A percentile compares a stretch with the other conserved stretches of the same genome.
These are phyloP conservation scores for Limtongia smithiae DNA, from an alignment of 805 yeast genomes.

Conservation along the genomic window DNA sequence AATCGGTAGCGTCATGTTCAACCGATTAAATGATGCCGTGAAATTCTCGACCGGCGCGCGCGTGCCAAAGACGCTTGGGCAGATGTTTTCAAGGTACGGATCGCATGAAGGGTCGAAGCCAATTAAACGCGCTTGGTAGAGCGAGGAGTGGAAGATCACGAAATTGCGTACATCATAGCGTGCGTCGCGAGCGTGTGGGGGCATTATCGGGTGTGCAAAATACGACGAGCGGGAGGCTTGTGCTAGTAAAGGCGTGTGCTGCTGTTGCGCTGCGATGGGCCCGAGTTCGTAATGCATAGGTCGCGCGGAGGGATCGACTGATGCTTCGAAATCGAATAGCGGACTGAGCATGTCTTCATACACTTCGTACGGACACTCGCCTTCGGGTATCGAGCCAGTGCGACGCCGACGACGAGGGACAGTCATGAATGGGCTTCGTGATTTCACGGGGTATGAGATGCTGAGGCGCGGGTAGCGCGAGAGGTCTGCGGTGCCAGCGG, in stretches of 20 bases:
- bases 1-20: constrained; percentile 13
- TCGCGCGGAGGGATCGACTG: constrained; percentile 4
- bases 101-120: constrained; percentile 11
- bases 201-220: constrained; percentile 2
- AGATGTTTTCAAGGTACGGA: constrained; percentile 12
- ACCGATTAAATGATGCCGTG: constrained; percentile 16
- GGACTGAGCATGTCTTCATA: constrained; percentile 7
- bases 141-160: constrained; percentile 14
- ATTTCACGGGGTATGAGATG: constrained; percentile 18
- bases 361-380: constrained; percentile 6
- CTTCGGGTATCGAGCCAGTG: neutral
- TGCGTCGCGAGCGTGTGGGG: neutral
- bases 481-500: neutral
- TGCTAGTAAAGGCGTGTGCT: neutral
- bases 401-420: neutral
- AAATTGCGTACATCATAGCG: constrained; percentile 8
- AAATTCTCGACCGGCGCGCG: constrained; percentile 15
- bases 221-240: constrained; percentile 9
- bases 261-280: neutral
- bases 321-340: constrained; percentile 6
- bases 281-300: neutral
- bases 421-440: constrained; percentile 19
- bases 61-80: constrained; percentile 24
- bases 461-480: neutral
- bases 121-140: constrained; percentile 18